phyloP scores from a whole-genome alignment of 2,329 filamentous ascomycete genomes.

The Microcyclospora pomicola region DNA sequence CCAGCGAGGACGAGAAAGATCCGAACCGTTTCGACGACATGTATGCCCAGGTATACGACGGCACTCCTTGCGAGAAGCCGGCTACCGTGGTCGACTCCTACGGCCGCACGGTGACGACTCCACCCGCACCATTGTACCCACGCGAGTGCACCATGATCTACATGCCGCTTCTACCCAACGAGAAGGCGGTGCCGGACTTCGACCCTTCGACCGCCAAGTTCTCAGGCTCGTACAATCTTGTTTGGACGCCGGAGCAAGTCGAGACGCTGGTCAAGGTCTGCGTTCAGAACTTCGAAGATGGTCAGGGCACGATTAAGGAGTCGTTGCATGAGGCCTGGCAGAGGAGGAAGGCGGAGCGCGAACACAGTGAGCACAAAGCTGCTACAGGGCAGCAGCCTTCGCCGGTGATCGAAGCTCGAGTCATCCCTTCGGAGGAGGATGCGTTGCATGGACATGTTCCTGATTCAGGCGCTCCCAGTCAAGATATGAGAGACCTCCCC shows the following conservation, averaged over 20 bases:
- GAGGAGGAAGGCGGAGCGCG: constrained; percentile 11
- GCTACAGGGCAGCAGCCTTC: no score
- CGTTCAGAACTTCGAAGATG: constrained; percentile 15
- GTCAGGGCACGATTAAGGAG: constrained; percentile 14
- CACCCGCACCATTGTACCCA: constrained; percentile 13
- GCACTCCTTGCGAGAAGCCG: constrained; percentile 10
- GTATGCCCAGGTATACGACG: constrained; percentile 21
- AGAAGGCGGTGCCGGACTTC: constrained; percentile 19
- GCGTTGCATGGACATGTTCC: no score
- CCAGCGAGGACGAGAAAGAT: constrained; percentile 10
- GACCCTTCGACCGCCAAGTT: constrained; percentile 22
- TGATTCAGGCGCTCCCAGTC: no score
- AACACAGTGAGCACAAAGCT: no score
- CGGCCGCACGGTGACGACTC: constrained; percentile 16
- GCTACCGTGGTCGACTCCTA: constrained; percentile 19
- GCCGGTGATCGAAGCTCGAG: no score
- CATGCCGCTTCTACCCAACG: constrained; percentile 21
- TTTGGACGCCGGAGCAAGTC: constrained; percentile 23
- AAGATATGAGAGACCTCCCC: no score
- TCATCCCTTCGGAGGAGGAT: no score
- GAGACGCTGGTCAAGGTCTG: constrained; percentile 20
- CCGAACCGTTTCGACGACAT: constrained; percentile 18
- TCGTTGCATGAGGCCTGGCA: constrained; percentile 12
- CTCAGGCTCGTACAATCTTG: constrained; percentile 19
- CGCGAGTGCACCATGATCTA: constrained; percentile 21